phyloP scores from a whole-genome alignment of 768 basidiomycete species.

The Piloderma croceum region DNA sequence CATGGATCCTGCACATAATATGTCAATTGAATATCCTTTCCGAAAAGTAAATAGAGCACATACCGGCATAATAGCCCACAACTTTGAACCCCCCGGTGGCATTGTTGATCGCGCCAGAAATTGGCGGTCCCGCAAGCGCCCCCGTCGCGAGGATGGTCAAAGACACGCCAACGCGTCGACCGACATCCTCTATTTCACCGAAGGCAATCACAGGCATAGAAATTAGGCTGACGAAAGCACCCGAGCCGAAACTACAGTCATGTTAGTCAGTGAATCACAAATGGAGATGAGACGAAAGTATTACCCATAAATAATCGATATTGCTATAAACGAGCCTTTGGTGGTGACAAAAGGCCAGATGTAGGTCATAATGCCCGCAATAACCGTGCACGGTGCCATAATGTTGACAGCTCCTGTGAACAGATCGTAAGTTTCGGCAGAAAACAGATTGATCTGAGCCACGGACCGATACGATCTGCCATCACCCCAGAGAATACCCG shows the following conservation, averaged over 20 bases:
- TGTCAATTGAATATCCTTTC: neutral
- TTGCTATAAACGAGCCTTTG: slow-evolving; percentile 20
- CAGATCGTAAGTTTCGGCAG: too few species aligned
- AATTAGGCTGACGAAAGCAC: slow-evolving; percentile 30
- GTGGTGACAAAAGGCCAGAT: slow-evolving; percentile 38
- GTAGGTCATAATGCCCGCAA: slow-evolving; percentile 37
- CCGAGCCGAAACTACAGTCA: slow-evolving; percentile 25
- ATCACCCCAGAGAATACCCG: slow-evolving; percentile 49
- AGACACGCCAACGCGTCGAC: slow-evolving; percentile 32
- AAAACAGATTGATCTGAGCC: too few species aligned
- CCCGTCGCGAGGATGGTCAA: slow-evolving; percentile 32
- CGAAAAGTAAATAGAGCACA: neutral
- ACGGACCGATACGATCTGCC: too few species aligned
- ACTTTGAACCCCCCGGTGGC: slow-evolving; percentile 25
- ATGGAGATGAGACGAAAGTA: slow-evolving; percentile 5
- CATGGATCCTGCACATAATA: slow-evolving; percentile 22
- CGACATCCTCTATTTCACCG: slow-evolving; percentile 29
- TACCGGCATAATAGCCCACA: slow-evolving; percentile 33
- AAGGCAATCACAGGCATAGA: slow-evolving; percentile 27
- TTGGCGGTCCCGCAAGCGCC: slow-evolving; percentile 36
- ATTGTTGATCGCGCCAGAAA: slow-evolving; percentile 34
- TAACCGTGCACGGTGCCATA: slow-evolving; percentile 33
- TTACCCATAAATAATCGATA: slow-evolving; percentile 38
- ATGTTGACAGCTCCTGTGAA: slow-evolving; percentile 35
- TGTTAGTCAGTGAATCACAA: neutral